Evolutionary conservation across 2,329 filamentous ascomycete genomes (phyloP), one percentile per base, ranked within the genome.

Genomic region (Trichoderma simmonsii): DNA sequence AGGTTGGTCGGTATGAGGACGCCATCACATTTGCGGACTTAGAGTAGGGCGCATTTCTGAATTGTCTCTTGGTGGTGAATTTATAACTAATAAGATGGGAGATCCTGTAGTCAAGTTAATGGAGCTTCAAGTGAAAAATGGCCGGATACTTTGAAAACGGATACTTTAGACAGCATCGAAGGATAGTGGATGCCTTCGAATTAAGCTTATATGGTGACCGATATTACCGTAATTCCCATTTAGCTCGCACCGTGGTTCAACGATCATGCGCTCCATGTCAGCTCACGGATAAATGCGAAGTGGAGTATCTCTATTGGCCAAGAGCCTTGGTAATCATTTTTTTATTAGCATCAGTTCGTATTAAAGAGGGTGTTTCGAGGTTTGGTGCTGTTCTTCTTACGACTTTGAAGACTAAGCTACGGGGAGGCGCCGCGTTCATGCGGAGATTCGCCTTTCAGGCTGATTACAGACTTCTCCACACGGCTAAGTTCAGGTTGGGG

Each of bases 1-100:
- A 57, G 59, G 57, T 70, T 32, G 71, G 65, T 18, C 39, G 24
- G 24, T 70, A 70, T 57, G 65, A 72, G 11, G 71, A 72, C 26
- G 34, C 70, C 7, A 15, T 36, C 21, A 32, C 28, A 18, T 64
- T 70, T 32, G 57, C 39, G 18, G 62, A 71, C 24, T 21, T 28
- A 15, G 28, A 61, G n/a, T 51, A 51, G 24, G 8, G 24, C 8
- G 43, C 3, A 4, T 68, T n/a, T 30, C 15, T n/a, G 5, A n/a
- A 15, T 51, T n/a, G n/a, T n/a, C 4, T 34, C 11, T 54, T 51
- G 18, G 43, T 21, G n/a, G n/a, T n/a, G n/a, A n/a, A n/a, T 3
- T 43, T 21, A 51, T 9, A 51, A 21, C 18, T 51, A 21, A 51
- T 51, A 51, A 21, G 9, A 51, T 21, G 9, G 12, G 43, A 48